phyloP scores from a whole-genome alignment of 1,284 basidiomycete genomes.

The Trametes polyzona region DNA sequence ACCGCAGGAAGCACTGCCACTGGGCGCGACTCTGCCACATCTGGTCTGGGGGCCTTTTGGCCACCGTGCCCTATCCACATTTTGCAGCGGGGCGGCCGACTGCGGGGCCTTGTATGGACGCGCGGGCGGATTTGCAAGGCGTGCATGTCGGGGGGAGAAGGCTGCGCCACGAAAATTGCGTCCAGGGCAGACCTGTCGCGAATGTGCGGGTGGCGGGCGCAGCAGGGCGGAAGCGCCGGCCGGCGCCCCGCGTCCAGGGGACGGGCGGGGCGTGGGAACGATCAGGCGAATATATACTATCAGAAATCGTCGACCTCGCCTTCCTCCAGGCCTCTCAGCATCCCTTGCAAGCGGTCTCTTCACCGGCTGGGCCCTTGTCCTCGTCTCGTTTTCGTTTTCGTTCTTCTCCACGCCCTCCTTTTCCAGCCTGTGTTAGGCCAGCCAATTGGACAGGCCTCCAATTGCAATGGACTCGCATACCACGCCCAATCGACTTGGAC shows the following conservation, averaged over 20 bases:
- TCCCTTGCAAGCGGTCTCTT: slow-evolving; percentile 13
- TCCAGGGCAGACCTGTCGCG: not conserved
- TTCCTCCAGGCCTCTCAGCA: slow-evolving; percentile 22
- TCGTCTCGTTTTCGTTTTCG: slow-evolving; percentile 4
- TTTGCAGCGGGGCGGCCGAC: not conserved
- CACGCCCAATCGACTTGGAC: slow-evolving; percentile 29
- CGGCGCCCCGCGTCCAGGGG: slow-evolving; percentile 9
- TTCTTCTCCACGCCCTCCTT: not conserved
- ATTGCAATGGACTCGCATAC: slow-evolving; percentile 34
- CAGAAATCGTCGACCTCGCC: slow-evolving; percentile 11
- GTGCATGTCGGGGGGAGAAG: not conserved
- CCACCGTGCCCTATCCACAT: not conserved
- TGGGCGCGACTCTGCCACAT: slow-evolving; percentile 11
- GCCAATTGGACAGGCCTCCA: slow-evolving; percentile 38
- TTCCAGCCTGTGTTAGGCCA: slow-evolving; percentile 1
- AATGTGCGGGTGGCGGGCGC: slow-evolving; percentile 8
- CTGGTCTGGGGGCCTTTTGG: slow-evolving; percentile 6
- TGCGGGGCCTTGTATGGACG: not conserved
- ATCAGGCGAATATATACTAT: slow-evolving; percentile 23
- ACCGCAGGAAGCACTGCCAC: slow-evolving; percentile 19
- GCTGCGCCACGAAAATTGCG: not conserved
- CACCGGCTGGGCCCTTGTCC: slow-evolving; percentile 12
- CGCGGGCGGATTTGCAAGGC: not conserved
- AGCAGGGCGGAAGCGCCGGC: slow-evolving; percentile 5
- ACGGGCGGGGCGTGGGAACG: slow-evolving; percentile 23